Conservation (phyloP, 371 early-diverging fungal genomes). For the Actinomortierella wolfii region DNA sequence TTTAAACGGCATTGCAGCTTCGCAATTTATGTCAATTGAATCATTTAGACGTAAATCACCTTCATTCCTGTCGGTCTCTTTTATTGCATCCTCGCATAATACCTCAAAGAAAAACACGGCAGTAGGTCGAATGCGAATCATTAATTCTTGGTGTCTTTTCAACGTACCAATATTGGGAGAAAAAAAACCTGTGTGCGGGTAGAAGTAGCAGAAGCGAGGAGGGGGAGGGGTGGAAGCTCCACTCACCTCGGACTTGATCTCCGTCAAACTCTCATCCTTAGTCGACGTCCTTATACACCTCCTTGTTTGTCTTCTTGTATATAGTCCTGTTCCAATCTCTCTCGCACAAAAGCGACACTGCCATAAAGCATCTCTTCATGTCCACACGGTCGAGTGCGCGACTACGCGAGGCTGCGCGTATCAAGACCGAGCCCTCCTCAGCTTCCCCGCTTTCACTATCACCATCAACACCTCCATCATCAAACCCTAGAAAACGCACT, state of each 20-base stretch:
- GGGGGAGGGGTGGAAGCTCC: no score
- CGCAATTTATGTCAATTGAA: no score
- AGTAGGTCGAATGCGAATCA: no score
- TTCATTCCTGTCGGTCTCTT: no score
- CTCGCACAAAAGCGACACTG: not conserved
- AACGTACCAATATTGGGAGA: not conserved
- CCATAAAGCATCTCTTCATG: constrained; percentile 8
- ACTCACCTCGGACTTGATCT: not conserved
- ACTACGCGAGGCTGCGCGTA: constrained; percentile 8
- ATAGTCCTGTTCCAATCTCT: not conserved
- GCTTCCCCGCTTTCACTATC: not conserved
- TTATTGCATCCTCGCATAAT: no score
- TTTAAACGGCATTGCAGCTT: no score
- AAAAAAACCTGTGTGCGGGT: not conserved
- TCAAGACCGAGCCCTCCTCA: constrained; percentile 11
- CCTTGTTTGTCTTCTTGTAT: not conserved
- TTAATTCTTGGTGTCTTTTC: not conserved
- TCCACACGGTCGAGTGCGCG: constrained; percentile 32
- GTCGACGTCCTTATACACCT: not conserved
- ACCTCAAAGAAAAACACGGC: no score
- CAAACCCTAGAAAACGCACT: not conserved
- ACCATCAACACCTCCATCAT: not conserved
- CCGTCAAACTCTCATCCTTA: not conserved
- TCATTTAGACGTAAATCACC: no score
- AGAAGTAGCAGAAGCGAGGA: not conserved